phyloP scores from a whole-genome alignment of 306 rosid genomes.

The Carpinus fangiana region DNA sequence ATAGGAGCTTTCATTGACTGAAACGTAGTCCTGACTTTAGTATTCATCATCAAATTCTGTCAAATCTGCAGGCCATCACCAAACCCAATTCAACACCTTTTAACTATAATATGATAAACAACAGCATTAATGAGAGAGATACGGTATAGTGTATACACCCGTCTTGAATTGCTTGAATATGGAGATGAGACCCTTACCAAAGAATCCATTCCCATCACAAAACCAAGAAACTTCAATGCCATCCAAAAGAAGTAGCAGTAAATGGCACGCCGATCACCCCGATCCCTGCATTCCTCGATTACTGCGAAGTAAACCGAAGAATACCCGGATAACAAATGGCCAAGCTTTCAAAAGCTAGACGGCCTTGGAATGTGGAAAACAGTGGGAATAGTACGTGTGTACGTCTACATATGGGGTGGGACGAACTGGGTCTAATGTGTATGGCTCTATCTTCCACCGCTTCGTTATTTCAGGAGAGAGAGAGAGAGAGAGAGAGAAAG shows the following conservation, averaged over 20 bases:
- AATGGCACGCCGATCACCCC: conserved; percentile 15
- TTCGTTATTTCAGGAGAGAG: conserved; percentile 16
- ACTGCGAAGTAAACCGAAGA: conserved; percentile 21
- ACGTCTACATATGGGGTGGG: neutral
- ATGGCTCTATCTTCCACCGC: conserved; percentile 28
- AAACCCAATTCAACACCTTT: conserved; percentile 25
- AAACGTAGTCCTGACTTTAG: conserved; percentile 40
- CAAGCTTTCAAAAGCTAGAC: conserved; percentile 4
- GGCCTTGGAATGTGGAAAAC: conserved; percentile 1
- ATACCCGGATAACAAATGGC: conserved; percentile 21
- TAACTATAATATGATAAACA: neutral
- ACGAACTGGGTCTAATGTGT: neutral
- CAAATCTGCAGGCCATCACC: conserved; percentile 38
- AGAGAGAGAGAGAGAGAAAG: conserved; percentile 11
- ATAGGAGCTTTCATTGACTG: conserved; percentile 50
- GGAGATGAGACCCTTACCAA: conserved; percentile 43
- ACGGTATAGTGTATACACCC: neutral
- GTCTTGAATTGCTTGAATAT: conserved; percentile 2
- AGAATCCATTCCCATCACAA: conserved; percentile 31
- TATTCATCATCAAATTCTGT: conserved; percentile 51
- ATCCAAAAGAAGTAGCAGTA: neutral
- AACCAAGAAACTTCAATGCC: conserved; percentile 26
- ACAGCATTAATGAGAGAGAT: conserved; percentile 4
- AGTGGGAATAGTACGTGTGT: conserved; percentile 7
- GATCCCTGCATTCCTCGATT: conserved; percentile 29